phyloP scores from a whole-genome alignment of 768 basidiomycete species.

The Dendrothele bispora region DNA sequence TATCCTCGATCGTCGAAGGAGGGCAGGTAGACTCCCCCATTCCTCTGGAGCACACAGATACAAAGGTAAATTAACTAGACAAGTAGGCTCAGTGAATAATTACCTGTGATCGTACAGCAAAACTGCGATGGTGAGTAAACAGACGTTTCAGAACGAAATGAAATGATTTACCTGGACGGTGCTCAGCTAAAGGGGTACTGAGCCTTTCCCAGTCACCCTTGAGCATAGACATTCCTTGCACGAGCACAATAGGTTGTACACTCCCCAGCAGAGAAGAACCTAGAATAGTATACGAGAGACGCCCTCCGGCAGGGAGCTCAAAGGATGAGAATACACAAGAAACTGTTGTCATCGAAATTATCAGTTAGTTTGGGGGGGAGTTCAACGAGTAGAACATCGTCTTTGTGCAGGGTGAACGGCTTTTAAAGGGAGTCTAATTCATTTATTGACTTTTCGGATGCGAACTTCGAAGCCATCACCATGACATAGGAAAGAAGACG shows the following conservation, averaged over 20 bases:
- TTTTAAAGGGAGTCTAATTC: too few relatives aligned
- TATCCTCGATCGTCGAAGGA: constrained; percentile 26
- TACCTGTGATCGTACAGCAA: constrained; percentile 44
- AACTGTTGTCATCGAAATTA: constrained; percentile 18
- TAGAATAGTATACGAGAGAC: constrained; percentile 41
- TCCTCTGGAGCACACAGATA: constrained; percentile 40
- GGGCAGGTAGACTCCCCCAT: constrained; percentile 43
- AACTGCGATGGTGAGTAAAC: constrained; percentile 25
- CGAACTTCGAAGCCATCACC: too few relatives aligned
- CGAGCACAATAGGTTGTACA: constrained; percentile 37
- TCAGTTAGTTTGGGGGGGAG: background rate
- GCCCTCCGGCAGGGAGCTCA: constrained; percentile 41
- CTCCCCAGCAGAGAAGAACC: constrained; percentile 34
- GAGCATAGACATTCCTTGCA: constrained; percentile 40
- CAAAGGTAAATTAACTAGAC: background rate
- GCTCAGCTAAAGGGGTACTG: constrained; percentile 29
- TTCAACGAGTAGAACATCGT: too few relatives aligned
- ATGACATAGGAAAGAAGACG: too few relatives aligned
- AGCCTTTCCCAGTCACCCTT: constrained; percentile 41
- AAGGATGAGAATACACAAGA: constrained; percentile 24
- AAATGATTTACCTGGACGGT: constrained; percentile 36
- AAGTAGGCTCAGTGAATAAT: background rate
- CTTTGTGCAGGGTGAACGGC: too few relatives aligned
- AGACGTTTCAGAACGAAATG: background rate
- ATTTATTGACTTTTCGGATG: too few relatives aligned